A percentile compares a stretch with the other conserved stretches of the same genome.
phyloP scores from a whole-genome alignment of 495 filamentous ascomycete genomes.

The Amniculicola lignicola region DNA sequence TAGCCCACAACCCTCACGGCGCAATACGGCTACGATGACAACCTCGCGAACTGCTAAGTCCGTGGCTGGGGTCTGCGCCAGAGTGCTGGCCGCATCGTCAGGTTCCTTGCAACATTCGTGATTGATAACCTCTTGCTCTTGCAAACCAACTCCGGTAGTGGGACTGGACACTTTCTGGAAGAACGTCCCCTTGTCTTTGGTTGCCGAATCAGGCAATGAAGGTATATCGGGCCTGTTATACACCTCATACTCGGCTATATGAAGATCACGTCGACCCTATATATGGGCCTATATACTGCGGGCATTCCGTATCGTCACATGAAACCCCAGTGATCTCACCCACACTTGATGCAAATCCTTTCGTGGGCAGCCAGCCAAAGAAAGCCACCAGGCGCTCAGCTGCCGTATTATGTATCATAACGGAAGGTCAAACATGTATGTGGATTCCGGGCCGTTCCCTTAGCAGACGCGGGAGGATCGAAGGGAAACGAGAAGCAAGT shows the following conservation, averaged over 20 bases:
- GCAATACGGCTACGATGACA: background rate
- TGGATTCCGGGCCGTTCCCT: slow-evolving; percentile 32
- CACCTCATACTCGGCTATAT: slow-evolving; percentile 29
- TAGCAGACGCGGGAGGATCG: slow-evolving; percentile 28
- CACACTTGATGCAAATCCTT: slow-evolving; percentile 5
- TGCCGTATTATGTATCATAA: no score
- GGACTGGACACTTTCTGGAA: slow-evolving; percentile 13
- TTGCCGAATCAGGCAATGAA: slow-evolving; percentile 9
- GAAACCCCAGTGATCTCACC: slow-evolving; percentile 20
- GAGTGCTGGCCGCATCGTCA: background rate
- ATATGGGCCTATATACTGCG: background rate
- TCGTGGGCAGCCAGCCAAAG: background rate
- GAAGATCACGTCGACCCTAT: slow-evolving; percentile 19
- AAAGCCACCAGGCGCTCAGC: background rate
- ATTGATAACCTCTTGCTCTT: slow-evolving; percentile 1
- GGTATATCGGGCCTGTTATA: slow-evolving; percentile 27
- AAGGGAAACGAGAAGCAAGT: slow-evolving; percentile 13
- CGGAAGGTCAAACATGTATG: slow-evolving; percentile 4
- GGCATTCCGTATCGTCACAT: slow-evolving; percentile 23
- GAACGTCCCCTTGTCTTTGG: no score
- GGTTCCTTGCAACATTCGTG: background rate
- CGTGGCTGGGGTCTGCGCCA: slow-evolving; percentile 6
- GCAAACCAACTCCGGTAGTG: slow-evolving; percentile 14
- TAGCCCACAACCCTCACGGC: background rate
- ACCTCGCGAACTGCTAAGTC: slow-evolving; percentile 4